phyloP scores from a whole-genome alignment of 2,329 filamentous ascomycete genomes.

The Cercospora nicotianae region DNA sequence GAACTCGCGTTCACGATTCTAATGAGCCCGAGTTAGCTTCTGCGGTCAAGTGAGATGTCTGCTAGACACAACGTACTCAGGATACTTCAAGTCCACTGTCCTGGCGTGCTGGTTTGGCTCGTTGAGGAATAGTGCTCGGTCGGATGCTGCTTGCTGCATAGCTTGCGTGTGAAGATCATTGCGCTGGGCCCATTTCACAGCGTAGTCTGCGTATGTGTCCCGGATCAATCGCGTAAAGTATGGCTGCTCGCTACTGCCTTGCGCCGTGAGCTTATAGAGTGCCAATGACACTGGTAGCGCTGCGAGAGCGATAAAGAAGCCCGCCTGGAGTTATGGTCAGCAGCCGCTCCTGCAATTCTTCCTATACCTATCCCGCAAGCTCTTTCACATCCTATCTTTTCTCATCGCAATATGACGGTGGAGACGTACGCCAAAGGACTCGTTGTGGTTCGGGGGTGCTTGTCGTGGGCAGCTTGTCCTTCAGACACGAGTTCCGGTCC shows the following conservation, averaged over 20 bases:
- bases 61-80: constrained; percentile 57
- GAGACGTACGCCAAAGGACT: constrained; percentile 54
- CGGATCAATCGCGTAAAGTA: constrained; percentile 57
- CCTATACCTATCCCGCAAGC: background rate
- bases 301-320: constrained; percentile 51
- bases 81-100: constrained; percentile 58
- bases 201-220: constrained; percentile 55
- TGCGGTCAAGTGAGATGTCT: background rate
- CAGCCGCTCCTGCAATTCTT: background rate
- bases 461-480: constrained; percentile 37
- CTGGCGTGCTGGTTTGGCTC: constrained; percentile 46
- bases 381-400: background rate
- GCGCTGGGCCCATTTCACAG: constrained; percentile 55
- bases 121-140: constrained; percentile 60
- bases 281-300: constrained; percentile 48
- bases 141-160: constrained; percentile 63
- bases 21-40: background rate
- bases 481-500: constrained; percentile 37
- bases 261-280: constrained; percentile 49
- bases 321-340: constrained; percentile 38
- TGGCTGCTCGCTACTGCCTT: constrained; percentile 42
- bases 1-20: constrained; percentile 54
- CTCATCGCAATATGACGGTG: background rate
- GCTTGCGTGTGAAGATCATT: constrained; percentile 62
- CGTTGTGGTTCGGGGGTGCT: constrained; percentile 43